Evolutionary conservation across 2,329 filamentous ascomycete species (phyloP).

Genomic region (Nigrograna mackinnonii): DNA sequence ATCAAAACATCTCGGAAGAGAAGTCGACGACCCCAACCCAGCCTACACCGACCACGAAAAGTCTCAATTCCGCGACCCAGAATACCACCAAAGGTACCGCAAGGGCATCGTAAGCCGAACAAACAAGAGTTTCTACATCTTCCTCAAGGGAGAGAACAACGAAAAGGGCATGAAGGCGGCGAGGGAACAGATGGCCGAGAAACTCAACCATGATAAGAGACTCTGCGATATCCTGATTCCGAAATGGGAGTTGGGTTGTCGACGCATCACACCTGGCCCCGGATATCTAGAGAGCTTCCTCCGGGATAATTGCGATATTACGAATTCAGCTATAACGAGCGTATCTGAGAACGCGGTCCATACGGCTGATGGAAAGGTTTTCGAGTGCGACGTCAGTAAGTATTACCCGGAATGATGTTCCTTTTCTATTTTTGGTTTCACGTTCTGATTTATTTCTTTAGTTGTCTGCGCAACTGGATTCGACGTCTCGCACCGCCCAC

Average conservation of each 20-base stretch:
- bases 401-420: not conserved
- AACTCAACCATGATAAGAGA: conserved; percentile 6
- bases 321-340: conserved; percentile 47
- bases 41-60: conserved; percentile 20
- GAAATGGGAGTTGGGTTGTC: conserved; percentile 27
- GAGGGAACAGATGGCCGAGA: conserved; percentile 16
- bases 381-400: conserved; percentile 39
- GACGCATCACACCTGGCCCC: conserved; percentile 50
- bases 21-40: conserved; percentile 20
- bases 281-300: conserved; percentile 54
- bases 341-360: conserved; percentile 50
- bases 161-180: conserved; percentile 18
- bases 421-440: no score
- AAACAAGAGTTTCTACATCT: conserved; percentile 24
- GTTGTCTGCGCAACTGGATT: conserved; percentile 43
- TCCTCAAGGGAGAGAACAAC: conserved; percentile 20
- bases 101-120: conserved; percentile 21
- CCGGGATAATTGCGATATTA: conserved; percentile 51
- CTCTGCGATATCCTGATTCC: conserved; percentile 16
- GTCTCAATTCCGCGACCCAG: conserved; percentile 18
- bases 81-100: conserved; percentile 14
- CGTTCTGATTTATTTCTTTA: no score
- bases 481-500: conserved; percentile 45
- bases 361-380: conserved; percentile 44
- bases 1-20: conserved; percentile 21